A percentile compares a stretch with the other conserved stretches of the same genome.
phyloP scores from a whole-genome alignment of 2,329 filamentous ascomycete species.

The Hypomyces rosellus region DNA sequence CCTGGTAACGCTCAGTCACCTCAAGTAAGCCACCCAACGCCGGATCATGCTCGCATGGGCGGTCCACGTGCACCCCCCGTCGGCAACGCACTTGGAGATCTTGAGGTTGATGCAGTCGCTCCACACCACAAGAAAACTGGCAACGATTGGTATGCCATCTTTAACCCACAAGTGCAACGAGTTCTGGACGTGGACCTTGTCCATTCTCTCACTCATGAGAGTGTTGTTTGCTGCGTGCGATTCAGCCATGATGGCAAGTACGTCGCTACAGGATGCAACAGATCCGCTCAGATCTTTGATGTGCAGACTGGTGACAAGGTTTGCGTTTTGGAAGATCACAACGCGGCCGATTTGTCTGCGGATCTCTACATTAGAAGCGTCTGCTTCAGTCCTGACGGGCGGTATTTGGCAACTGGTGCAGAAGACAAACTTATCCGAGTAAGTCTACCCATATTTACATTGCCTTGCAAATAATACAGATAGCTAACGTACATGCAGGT shows the following conservation, averaged over 20 bases:
- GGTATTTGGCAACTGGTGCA: slow-evolving; percentile 88
- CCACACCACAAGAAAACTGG: slow-evolving; percentile 84
- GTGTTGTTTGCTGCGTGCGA: slow-evolving; percentile 94
- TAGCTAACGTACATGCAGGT: slow-evolving; percentile 51
- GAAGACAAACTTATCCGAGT: slow-evolving; percentile 96
- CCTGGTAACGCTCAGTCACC: slow-evolving; percentile 77
- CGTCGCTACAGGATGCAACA: slow-evolving; percentile 93
- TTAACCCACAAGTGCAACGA: slow-evolving; percentile 86
- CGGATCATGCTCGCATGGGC: slow-evolving; percentile 53
- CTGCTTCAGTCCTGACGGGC: slow-evolving; percentile 95
- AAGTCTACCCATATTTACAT: slow-evolving; percentile 32
- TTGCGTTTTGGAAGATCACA: slow-evolving; percentile 83
- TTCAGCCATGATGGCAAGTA: slow-evolving; percentile 96
- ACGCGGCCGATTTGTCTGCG: slow-evolving; percentile 69
- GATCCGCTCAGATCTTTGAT: slow-evolving; percentile 99
- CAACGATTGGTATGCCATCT: slow-evolving; percentile 92
- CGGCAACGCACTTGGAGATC: slow-evolving; percentile 68
- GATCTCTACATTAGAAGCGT: slow-evolving; percentile 97
- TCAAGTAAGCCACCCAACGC: slow-evolving; percentile 78
- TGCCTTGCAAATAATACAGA: background rate
- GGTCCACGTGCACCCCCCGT: slow-evolving; percentile 44
- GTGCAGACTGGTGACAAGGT: slow-evolving; percentile 82
- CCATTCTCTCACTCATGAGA: slow-evolving; percentile 88
- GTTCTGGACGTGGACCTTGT: slow-evolving; percentile 89
- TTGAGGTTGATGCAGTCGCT: slow-evolving; percentile 80